Conservation (phyloP, 768 basidiomycete species). For the Boletus rubescentipes region DNA sequence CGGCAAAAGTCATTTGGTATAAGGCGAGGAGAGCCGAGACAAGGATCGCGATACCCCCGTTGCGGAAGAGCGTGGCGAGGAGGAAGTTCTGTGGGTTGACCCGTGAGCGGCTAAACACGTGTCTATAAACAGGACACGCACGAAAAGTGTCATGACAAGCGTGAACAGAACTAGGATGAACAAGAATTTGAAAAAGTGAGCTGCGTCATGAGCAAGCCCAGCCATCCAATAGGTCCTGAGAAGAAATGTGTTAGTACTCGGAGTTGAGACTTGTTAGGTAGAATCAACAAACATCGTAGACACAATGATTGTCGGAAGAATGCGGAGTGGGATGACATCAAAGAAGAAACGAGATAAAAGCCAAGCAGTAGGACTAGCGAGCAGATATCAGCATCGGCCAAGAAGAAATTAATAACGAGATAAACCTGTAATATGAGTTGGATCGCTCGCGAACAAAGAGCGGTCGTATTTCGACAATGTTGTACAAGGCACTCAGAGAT, state of each 20-base stretch:
- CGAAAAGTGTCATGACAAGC: slow-evolving; percentile 83
- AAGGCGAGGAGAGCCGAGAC: slow-evolving; percentile 73
- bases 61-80: slow-evolving; percentile 77
- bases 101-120: not conserved
- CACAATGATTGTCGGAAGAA: slow-evolving; percentile 87
- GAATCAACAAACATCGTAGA: slow-evolving; percentile 64
- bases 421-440: slow-evolving; percentile 79
- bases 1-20: slow-evolving; percentile 86
- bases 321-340: slow-evolving; percentile 84
- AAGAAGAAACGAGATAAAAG: slow-evolving; percentile 84
- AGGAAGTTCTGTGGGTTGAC: slow-evolving; percentile 73
- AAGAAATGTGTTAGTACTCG: slow-evolving; percentile 6
- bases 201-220: slow-evolving; percentile 73
- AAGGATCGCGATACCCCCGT: slow-evolving; percentile 89
- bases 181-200: slow-evolving; percentile 92
- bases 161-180: slow-evolving; percentile 86
- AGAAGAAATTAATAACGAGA: not conserved
- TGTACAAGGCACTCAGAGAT: slow-evolving; percentile 85
- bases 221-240: slow-evolving; percentile 93
- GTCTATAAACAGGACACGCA: slow-evolving; percentile 37
- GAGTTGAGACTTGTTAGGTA: not conserved
- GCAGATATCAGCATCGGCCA: not conserved
- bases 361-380: slow-evolving; percentile 80
- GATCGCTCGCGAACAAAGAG: slow-evolving; percentile 91
- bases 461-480: slow-evolving; percentile 78